Evolutionary conservation across 371 early-diverging fungal species (phyloP), one percentile per base, ranked within the genome.

Genomic region (Mucor velutinosus): DNA sequence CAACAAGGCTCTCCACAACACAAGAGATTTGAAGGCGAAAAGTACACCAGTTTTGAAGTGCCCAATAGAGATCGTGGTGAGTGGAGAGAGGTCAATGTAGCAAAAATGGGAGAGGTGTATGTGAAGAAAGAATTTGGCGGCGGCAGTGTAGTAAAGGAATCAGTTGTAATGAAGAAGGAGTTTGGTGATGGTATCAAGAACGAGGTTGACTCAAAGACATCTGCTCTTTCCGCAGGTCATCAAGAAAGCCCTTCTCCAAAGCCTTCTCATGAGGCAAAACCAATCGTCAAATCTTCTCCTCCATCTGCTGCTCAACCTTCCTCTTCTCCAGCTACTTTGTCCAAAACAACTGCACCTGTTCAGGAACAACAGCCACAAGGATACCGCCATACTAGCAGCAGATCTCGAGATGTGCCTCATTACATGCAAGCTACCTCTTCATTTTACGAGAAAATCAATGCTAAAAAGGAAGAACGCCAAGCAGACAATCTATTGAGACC

Each of bases 371-470:
- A 66, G 60, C 58, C 17, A 17, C 19, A 23, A n/a, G 33, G 14
- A 23, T 23, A 17, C 43, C n/a, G 21, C 30, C 30, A 30, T 6
- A 30, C 30, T 15, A 30, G n/a, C 7, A 39, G 32, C 30, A 23
- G 17, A 25, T 27, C 55, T 55, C 14, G 32, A 35, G 17, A 32
- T 57, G 7, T 66, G 12, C 75, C 75, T 51, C 62, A 57, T 37
- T 75, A 75, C 25, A 75, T 75, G 75, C 55, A 58, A 47, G 25
- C 66, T 1, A 75, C 75, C 3, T 27, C 19, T 2, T 61, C 73
- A 15, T 69, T 30, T 56, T 15, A 59, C 30, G 51, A 56, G 3
- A 60, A 58, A 19, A 23, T 58, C 29, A 19, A 29, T 19, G 10
- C 53, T 10, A 53, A 43, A 23, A 66, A 63, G 49, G 55, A 58